Evolutionary conservation across 192 early-diverging fungal species (phyloP), one percentile per base, ranked within the genome.

Genomic region (Podila minutissima): DNA sequence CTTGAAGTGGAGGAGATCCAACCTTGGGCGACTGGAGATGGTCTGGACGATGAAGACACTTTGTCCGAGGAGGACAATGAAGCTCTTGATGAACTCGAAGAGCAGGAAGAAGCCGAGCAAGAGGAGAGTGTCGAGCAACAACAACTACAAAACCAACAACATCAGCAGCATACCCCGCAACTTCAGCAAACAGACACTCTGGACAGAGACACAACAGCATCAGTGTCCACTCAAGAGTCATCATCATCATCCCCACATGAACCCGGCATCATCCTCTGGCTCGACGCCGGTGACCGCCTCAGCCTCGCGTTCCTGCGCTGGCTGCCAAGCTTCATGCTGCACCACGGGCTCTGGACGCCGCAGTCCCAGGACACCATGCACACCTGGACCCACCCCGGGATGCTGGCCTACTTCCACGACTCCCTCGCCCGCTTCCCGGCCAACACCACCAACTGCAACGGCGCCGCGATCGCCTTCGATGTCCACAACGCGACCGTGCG

Each of bases 391-490:
- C 86, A 89, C 37, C 79, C 68, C 1, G 83, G 86, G 7, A 63
- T 89, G 62, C 78, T 75, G 31, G 57, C 75, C 2, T 87, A 87
- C 46, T 89, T 68, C 59, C 29, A 69, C 13, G 83, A 69, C 11
- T 57, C 82, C 0, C 17, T 65, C 20, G 58, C 73, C 13, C 63
- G 67, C 10, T 89, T 82, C 66, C 48, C 51, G 12, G 13, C 59
- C 2, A 63, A 66, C 35, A 38, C 74, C 11, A 64, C 70, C 28
- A 89, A 86, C 49, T 89, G 88, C 60, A 87, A 84, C 33, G 86
- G 79, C 24, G 88, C 84, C 29, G 81, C 73, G 2, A 37, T 89
- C 22, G 86, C 73, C 8, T 86, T 87, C 41, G 86, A 89, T 65
- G 61, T 76, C 6, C 22, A 17, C 2, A 84, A 88, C 37, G 38